Conservation (phyloP, 2,329 filamentous ascomycete genomes). For the Ceratocystis destructans region DNA sequence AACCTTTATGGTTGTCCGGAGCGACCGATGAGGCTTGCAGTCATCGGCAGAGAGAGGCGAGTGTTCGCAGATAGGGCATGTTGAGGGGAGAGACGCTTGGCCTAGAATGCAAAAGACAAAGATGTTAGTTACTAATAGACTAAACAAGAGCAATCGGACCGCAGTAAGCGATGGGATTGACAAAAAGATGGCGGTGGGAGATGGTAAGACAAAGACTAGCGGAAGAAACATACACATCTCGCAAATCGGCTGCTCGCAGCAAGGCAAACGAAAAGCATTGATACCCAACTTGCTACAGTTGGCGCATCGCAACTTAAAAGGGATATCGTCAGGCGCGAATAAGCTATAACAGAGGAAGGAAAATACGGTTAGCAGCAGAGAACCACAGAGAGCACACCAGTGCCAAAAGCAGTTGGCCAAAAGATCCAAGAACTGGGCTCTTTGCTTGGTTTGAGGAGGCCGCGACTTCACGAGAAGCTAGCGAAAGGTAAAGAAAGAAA, state of each 20-base stretch:
- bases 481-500: background rate
- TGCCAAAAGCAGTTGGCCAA: background rate
- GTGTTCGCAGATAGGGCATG: conserved; percentile 88
- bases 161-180: no score
- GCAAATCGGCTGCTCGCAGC: conserved; percentile 92
- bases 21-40: conserved; percentile 75
- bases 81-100: conserved; percentile 59
- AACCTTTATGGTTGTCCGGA: conserved; percentile 84
- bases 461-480: background rate
- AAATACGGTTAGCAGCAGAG: conserved; percentile 16
- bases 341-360: conserved; percentile 38
- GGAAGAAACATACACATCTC: conserved; percentile 54
- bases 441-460: background rate
- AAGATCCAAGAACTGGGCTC: no score
- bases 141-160: no score
- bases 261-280: conserved; percentile 82
- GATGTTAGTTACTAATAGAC: conserved; percentile 4
- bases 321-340: conserved; percentile 68
- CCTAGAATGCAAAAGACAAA: conserved; percentile 34
- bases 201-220: conserved; percentile 12
- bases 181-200: conserved; percentile 9
- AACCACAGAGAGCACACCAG: background rate
- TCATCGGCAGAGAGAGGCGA: conserved; percentile 73
- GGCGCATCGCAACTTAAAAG: conserved; percentile 90
- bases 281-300: conserved; percentile 83